Evolutionary conservation across 1,284 basidiomycete species (phyloP), one percentile per base, ranked within the genome.

Genomic region (Melampsora americana): DNA sequence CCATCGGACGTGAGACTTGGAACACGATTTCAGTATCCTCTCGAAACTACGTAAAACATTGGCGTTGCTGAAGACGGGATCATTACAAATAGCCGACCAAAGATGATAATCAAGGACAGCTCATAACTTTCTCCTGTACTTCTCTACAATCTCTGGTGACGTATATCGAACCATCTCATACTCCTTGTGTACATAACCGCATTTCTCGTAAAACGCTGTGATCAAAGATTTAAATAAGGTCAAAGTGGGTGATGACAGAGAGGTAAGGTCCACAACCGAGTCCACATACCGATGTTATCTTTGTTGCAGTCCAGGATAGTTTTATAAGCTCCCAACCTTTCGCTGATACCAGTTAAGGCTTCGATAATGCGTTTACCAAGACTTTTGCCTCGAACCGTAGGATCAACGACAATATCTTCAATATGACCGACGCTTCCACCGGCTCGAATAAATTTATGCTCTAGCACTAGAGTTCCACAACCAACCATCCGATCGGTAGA

Each of bases 351-450:
- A 16, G 82, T 82, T 32, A 83, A 77, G 3, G 80, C 76, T 20
- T 78, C 75, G 61, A 83, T 83, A 66, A 83, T 77, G 1, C 77
- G 67, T 78, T 81, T 82, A 16, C 82, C 82, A 66, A 83, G 75
- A 0, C 80, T 81, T 69, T 82, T 81, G 14, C 82, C 82, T 59
- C 83, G 82, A 12, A 79, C 79, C 20, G 77, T 77, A 28, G 78
- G 78, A 78, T 82, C 80, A 1, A 83, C 82, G 14, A 82, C 81
- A 56, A 83, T 83, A 66, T 83, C 82, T 77, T 83, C 82, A 42
- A 83, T 83, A 77, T 83, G 82, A 3, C 80, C 82, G 5, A 78
- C 79, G 5, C 73, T 75, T n/a, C 81, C 82, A 12, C 77, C 79
- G 26, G 69, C 78, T 4, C 82, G 77, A 35, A 83, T 74, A 68